Evolutionary conservation across 2,329 filamentous ascomycete genomes (phyloP).

Genomic region (Endothia cerciana): DNA sequence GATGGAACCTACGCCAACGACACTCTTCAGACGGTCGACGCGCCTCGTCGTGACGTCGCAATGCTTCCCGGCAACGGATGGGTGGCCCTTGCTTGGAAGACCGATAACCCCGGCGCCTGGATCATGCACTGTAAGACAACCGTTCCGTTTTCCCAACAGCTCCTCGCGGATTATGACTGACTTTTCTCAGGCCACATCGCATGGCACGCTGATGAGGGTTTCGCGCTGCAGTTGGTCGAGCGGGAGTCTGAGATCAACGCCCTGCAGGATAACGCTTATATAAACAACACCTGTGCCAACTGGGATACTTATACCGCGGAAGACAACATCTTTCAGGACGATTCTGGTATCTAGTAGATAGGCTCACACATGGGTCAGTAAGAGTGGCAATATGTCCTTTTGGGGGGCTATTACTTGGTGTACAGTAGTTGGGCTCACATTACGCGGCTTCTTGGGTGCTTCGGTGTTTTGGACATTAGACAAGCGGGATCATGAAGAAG

Average conservation of each 20-base stretch:
- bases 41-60: constrained; percentile 20
- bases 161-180: background rate
- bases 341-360: constrained; percentile 38
- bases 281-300: constrained; percentile 37
- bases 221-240: constrained; percentile 49
- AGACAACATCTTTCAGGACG: constrained; percentile 35
- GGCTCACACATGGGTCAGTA: too few species aligned
- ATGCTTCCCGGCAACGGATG: constrained; percentile 23
- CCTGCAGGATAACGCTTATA: constrained; percentile 30
- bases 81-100: constrained; percentile 19
- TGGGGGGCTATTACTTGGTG: too few species aligned
- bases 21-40: constrained; percentile 2
- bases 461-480: too few species aligned
- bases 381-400: too few species aligned
- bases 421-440: too few species aligned
- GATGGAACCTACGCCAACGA: background rate
- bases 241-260: constrained; percentile 28
- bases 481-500: too few species aligned
- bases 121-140: constrained; percentile 13
- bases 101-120: constrained; percentile 25
- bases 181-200: constrained; percentile 13
- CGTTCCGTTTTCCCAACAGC: background rate
- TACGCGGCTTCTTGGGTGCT: too few species aligned
- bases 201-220: constrained; percentile 47
- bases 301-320: constrained; percentile 37